Conservation (phyloP, 2,329 filamentous ascomycete species). For the Alternaria sp. region DNA sequence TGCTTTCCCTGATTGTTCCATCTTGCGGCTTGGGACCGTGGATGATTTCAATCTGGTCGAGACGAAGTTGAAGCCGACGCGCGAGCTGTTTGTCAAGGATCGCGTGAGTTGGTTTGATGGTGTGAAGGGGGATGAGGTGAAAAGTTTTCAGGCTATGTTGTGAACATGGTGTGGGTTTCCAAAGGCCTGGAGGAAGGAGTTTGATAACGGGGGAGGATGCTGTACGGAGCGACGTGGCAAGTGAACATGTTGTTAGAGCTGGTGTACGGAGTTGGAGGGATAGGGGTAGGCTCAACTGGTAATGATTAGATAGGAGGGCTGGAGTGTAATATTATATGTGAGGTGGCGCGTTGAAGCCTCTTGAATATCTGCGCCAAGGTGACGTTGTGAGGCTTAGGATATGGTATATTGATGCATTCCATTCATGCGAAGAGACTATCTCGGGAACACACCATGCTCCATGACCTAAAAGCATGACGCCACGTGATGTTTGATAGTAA, state of each 20-base stretch:
- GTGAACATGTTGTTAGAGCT: not conserved
- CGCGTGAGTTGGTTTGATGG: conserved; percentile 57
- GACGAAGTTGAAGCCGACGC: conserved; percentile 60
- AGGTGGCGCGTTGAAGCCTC: not conserved
- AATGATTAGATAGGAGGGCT: not conserved
- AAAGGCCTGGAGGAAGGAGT: not conserved
- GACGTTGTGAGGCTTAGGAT: not conserved
- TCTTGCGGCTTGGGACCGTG: conserved; percentile 65
- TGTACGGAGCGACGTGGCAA: not conserved
- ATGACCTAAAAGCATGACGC: not conserved
- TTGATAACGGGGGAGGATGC: not conserved
- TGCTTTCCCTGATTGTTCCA: conserved; percentile 54
- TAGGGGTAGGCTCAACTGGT: not conserved
- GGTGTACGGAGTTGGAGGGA: not conserved
- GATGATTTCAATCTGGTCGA: conserved; percentile 67
- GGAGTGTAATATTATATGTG: not conserved
- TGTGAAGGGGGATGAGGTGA: conserved; percentile 4
- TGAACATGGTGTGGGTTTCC: not conserved
- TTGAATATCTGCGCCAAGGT: not conserved
- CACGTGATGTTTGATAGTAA: not conserved
- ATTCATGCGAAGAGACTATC: not conserved
- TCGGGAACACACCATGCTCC: not conserved
- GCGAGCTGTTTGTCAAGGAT: conserved; percentile 61
- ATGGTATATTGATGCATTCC: not conserved
- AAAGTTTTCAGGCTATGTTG: not conserved